Evolutionary conservation across 345 rosid species (phyloP), one percentile per base, ranked within the genome.

Genomic region (Fremontodendron californicum): DNA sequence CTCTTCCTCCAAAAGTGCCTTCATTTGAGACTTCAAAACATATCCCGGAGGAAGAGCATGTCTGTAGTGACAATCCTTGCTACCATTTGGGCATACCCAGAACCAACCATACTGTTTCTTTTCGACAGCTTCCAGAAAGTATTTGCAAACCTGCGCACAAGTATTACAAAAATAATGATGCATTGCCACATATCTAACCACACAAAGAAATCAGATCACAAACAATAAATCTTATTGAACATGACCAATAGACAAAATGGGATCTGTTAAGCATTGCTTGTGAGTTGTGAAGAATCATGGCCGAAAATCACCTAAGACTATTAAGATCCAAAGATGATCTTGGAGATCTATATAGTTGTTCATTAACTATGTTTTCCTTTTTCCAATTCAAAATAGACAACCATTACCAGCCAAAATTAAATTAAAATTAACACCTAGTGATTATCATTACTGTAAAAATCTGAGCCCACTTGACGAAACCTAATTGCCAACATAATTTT

Each of bases 21-120:
- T 95, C 99, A 95, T 95, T 81, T 95, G 98, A 77, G 99, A 95
- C 80, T 91, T 93, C 71, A 93, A 84, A 73, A 95, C 67, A 83
- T 93, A 95, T 40, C 99, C 98, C 43, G 98, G 96, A 75, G 99
- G 99, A 85, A 95, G 94, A 33, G 99, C 96, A 83, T 95, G 99
- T 60, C 99, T 92, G 83, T 95, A 95, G 78, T 92, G 98, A 83
- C 98, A 95, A 31, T 90, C 93, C 84, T 85, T 89, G 48, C 81
- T 89, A 66, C 97, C 99, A 73, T 90, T 96, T 71, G 97, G 97
- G 71, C 99, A 96, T 39, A 12, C 89, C 99, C 99, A 96, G 78
- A 93, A 96, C 96, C 97, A 96, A 71, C 98, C 99, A 84, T 93
- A 93, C 78, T 95, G 97, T 82, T 93, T 93, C 93, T 89, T 93